Base-by-base conservation (phyloP, 805 yeast genomes). In the Pichia nanzhaoensis region DNA sequence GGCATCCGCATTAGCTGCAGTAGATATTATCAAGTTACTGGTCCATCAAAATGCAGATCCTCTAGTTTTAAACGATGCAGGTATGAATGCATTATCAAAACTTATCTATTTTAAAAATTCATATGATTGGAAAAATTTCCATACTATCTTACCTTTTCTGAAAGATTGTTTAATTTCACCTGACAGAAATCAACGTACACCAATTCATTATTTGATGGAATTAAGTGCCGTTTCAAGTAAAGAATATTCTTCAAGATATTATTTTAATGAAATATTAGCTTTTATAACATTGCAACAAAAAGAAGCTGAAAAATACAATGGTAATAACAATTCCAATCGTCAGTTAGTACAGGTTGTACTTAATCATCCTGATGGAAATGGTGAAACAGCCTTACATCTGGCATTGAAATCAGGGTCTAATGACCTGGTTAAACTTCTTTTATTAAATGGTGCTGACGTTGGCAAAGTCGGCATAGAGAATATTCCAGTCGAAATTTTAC, bases 371-470 rank as follows among this genome's bases (percentile, higher is more conserved):
- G 98, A 93, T 62, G 72, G 70, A 19, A 73, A 79, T 49, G 97
- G 97, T 4, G 87, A 89, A 54, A 87, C 96, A 0, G 87, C 95
- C 6, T 66, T 89, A 40, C 95, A 88, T 55, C 68, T 91, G 37
- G 89, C 95, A 0, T 77, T 79, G 14, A 70, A 78, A 32, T 66
- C 77, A 8, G 74, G 75, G 3, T 75, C 82, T 42, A 60, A 71
- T 13, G 61, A 63, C 30, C 62, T 78, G 24, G 65, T 70, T 22
- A 65, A 66, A 31, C 61, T 67, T 17, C 62, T 80, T 41, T 51
- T 73, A 34, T 66, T 71, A 39, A 67, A 74, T 53, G 70, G 74
- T 22, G 84, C 83, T 5, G 64, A 64, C 38, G 42, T 49, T 7
- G 49, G 50, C n/a, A 14, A 39, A 18, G 55, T 56, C 21, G 65